Conservation (phyloP, 225 moss, liverwort and hornwort species). For the Bryoerythrophyllum caledonicum region DNA sequence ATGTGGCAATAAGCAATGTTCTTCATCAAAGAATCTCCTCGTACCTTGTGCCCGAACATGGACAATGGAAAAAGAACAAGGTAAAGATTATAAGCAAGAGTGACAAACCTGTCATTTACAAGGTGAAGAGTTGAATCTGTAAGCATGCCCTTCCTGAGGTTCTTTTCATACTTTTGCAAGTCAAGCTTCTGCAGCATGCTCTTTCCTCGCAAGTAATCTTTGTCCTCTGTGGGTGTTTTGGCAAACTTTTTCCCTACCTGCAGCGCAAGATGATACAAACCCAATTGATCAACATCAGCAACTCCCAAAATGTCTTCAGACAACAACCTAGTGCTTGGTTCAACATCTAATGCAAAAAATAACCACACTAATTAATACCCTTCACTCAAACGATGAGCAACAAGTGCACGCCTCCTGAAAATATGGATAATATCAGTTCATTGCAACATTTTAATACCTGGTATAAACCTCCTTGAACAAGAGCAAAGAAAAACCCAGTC, state of each 20-base stretch:
- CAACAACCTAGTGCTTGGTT: background rate
- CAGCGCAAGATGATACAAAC: background rate
- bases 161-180: slow-evolving; percentile 79
- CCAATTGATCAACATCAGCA: background rate
- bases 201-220: slow-evolving; percentile 60
- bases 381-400: background rate
- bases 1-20: background rate
- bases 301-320: background rate
- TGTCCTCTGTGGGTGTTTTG: slow-evolving; percentile 69
- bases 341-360: background rate
- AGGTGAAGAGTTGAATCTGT: slow-evolving; percentile 83
- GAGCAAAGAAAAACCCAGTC: slow-evolving; percentile 83
- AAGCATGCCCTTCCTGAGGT: slow-evolving; percentile 86
- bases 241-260: slow-evolving; percentile 74
- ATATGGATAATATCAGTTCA: background rate
- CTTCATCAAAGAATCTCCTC: background rate
- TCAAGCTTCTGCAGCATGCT: slow-evolving; percentile 69
- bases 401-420: background rate
- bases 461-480: slow-evolving; percentile 85
- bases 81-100: background rate
- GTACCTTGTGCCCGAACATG: background rate
- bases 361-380: background rate
- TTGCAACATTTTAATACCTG: slow-evolving; percentile 46
- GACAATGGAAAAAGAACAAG: background rate
- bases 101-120: slow-evolving; percentile 72